These are phyloP conservation scores for Podosphaera leucotricha DNA, from an alignment of 2,329 filamentous ascomycete species.

Conservation along the genomic window DNA sequence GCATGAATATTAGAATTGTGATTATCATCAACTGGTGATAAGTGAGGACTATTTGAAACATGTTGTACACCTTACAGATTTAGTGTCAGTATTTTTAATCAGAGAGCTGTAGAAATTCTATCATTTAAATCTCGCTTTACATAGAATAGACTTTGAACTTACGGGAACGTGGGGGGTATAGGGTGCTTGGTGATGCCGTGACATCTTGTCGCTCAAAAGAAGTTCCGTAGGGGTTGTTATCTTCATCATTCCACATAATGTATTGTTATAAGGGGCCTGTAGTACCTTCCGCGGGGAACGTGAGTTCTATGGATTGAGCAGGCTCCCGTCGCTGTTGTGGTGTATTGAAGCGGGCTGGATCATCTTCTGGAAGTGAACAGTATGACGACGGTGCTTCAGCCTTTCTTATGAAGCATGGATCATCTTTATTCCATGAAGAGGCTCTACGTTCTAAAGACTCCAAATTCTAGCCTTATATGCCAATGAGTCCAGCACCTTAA, in stretches of 20 bases:
- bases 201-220: slow-evolving; percentile 79
- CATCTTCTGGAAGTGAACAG: not conserved
- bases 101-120: slow-evolving; percentile 17
- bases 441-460: too few relatives aligned
- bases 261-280: slow-evolving; percentile 16
- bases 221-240: slow-evolving; percentile 87
- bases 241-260: slow-evolving; percentile 96
- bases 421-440: not conserved
- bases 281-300: slow-evolving; percentile 19
- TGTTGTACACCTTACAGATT: slow-evolving; percentile 25
- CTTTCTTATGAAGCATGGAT: not conserved
- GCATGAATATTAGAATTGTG: slow-evolving; percentile 17
- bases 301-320: not conserved
- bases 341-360: not conserved
- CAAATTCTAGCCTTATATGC: too few relatives aligned
- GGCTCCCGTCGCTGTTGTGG: not conserved
- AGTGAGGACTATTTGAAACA: slow-evolving; percentile 23
- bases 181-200: slow-evolving; percentile 42
- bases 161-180: slow-evolving; percentile 33
- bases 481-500: too few relatives aligned
- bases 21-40: slow-evolving; percentile 41
- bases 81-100: slow-evolving; percentile 20
- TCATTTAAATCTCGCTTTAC: slow-evolving; percentile 11
- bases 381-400: not conserved
- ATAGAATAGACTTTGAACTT: slow-evolving; percentile 17